Conservation (phyloP, 176 grass and related monocot species). For the Rhynchospora breviuscula region DNA sequence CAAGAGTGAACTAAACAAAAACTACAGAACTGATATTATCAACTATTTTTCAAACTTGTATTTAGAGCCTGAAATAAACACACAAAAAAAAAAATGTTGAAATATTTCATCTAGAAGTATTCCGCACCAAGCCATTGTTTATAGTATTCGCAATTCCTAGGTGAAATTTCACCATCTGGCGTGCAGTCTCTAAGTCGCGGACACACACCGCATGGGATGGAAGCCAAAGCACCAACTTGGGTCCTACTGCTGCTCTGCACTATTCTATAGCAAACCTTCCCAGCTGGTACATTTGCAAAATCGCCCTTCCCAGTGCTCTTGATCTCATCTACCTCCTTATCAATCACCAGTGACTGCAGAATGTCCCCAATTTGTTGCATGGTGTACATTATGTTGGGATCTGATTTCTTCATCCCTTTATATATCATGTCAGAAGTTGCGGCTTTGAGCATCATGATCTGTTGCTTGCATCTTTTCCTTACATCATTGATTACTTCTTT, state of each 20-base stretch:
- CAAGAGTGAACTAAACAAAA: neutral
- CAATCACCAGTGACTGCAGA: conserved; percentile 10
- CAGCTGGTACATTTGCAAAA: conserved; percentile 16
- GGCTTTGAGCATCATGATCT: neutral
- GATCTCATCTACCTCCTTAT: conserved; percentile 22
- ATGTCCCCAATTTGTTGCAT: conserved; percentile 22
- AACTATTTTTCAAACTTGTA: neutral
- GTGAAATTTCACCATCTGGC: conserved; percentile 17
- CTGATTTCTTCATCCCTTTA: conserved; percentile 22
- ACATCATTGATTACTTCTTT: conserved; percentile 5
- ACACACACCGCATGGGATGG: conserved; percentile 1
- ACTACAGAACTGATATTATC: neutral
- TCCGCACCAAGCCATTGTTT: neutral
- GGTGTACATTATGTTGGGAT: neutral
- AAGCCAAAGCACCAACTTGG: neutral
- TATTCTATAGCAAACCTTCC: conserved; percentile 18
- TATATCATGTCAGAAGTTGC: conserved; percentile 17
- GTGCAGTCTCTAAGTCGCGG: conserved; percentile 13
- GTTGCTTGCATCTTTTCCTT: conserved; percentile 7
- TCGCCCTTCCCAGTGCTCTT: conserved; percentile 20
- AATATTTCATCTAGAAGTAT: neutral
- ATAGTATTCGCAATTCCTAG: conserved; percentile 21
- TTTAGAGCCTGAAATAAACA: neutral
- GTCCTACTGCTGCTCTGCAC: neutral
- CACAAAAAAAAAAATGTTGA: neutral